These are phyloP conservation scores for Chlorella sp. DNA, from an alignment of 139 green algal species.

Conservation along the genomic window DNA sequence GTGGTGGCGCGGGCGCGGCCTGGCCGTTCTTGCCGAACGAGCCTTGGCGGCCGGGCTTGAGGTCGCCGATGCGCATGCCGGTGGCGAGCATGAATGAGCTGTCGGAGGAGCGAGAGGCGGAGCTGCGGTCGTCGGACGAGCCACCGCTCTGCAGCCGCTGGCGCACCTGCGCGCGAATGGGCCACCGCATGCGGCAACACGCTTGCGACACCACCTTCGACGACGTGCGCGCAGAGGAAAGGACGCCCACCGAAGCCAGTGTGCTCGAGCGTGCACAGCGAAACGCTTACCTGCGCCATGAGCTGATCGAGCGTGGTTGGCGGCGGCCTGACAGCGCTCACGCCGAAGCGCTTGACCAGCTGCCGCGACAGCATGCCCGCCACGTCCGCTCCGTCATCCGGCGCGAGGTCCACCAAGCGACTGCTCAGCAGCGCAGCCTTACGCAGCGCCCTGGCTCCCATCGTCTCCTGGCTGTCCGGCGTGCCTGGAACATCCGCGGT, in stretches of 20 bases:
- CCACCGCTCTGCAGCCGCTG: neutral
- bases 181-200: too few species aligned
- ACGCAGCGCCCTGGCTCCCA: too few species aligned
- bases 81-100: neutral
- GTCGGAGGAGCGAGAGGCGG: neutral
- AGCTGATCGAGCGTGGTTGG: constrained; percentile 2
- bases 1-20: neutral
- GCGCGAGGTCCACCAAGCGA: neutral
- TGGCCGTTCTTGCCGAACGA: too few species aligned
- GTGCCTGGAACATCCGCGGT: too few species aligned
- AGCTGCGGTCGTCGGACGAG: neutral
- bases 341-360: neutral
- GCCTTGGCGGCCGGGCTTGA: constrained; percentile 1
- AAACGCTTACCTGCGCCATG: constrained; percentile 7
- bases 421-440: too few species aligned
- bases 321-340: neutral
- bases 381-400: neutral
- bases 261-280: too few species aligned
- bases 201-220: too few species aligned
- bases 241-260: too few species aligned
- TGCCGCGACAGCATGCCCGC: neutral
- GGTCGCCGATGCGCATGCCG: neutral
- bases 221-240: too few species aligned
- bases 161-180: neutral
- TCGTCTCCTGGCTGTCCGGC: too few species aligned